Evolutionary conservation across 108 stramenopile species (phyloP), one percentile per base, ranked within the genome.

Genomic region (Seminavis robusta): DNA sequence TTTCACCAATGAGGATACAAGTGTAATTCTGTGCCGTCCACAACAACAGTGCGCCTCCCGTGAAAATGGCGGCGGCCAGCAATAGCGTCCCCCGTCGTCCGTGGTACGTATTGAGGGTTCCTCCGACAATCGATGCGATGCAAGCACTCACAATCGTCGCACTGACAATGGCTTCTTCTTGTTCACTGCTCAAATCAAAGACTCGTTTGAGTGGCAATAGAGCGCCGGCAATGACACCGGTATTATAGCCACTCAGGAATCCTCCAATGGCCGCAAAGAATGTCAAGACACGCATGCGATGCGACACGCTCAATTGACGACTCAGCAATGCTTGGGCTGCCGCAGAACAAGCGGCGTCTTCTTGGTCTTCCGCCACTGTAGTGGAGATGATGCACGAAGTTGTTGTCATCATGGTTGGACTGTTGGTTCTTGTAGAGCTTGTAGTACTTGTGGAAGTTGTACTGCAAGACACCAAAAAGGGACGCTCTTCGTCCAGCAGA

Each of bases 241-340:
- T 75, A 33, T 75, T 72, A 44, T 80, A 80, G 0, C 79, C 79
- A 58, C 71, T 75, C 20, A 80, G 33, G 33, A 80, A 80, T 9
- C 79, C 79, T 0, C 79, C 79, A 1, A 80, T 63, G 39, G 74
- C 79, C 1, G 68, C 68, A 51, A 73, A 56, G 29, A 49, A 42
- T 9, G 74, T 75, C 39, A 80, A 33, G 38, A 52, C 61, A 1
- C 58, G 48, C 72, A 80, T 80, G 4, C 50, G 16, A 19, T 58
- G 53, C 41, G 33, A 23, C 1, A 69, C 74, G 15, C 17, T 6
- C 24, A 28, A 32, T 23, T 39, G 47, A 7, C 49, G 0, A n/a
- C n/a, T n/a, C n/a, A n/a, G n/a, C n/a, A n/a, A n/a, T n/a, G n/a
- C n/a, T n/a, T n/a, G n/a, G n/a, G n/a, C 42, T 21, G 42, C 21